Percentiles rank a stretch among this genome's conserved stretches.
phyloP scores from a whole-genome alignment of 2,329 filamentous ascomycete genomes.

The Sarocladium oryzae region DNA sequence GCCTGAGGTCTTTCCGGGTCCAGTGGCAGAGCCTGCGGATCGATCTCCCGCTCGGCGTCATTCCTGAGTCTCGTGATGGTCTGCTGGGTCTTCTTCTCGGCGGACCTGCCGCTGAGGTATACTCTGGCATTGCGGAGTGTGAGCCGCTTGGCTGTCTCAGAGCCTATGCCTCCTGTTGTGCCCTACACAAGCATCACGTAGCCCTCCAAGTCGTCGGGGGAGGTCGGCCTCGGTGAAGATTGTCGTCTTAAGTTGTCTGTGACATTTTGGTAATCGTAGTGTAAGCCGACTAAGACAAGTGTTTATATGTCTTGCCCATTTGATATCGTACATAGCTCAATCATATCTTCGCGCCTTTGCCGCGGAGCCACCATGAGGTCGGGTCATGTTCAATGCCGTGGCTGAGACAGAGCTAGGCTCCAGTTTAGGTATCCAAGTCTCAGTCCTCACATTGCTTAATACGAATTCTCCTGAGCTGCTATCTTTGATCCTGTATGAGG shows the following conservation, averaged over 20 bases:
- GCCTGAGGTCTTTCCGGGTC: constrained; percentile 23
- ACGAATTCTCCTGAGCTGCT: too few species aligned
- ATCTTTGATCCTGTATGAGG: too few species aligned
- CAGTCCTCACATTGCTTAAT: too few species aligned
- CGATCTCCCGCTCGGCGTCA: constrained; percentile 13
- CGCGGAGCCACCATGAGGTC: too few species aligned
- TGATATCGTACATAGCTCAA: too few species aligned
- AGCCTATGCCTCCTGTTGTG: constrained; percentile 34
- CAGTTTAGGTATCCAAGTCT: too few species aligned
- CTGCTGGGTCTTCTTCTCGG: constrained; percentile 21
- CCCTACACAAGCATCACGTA: constrained; percentile 36
- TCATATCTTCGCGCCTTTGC: too few species aligned
- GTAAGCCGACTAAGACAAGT: too few species aligned
- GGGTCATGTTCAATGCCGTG: too few species aligned
- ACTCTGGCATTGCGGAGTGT: constrained; percentile 35
- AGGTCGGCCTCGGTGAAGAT: constrained; percentile 5
- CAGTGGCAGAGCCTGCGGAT: constrained; percentile 28
- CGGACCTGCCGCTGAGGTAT: constrained; percentile 35
- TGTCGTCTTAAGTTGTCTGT: neutral
- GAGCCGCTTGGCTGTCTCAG: constrained; percentile 36
- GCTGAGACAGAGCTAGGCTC: too few species aligned
- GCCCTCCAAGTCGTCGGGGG: neutral
- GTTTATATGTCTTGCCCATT: too few species aligned
- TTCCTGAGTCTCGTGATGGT: constrained; percentile 15
- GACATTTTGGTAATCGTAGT: too few species aligned